Evolutionary conservation across 441 rosid genomes (phyloP).

Genomic region (Corymbia citriodora): DNA sequence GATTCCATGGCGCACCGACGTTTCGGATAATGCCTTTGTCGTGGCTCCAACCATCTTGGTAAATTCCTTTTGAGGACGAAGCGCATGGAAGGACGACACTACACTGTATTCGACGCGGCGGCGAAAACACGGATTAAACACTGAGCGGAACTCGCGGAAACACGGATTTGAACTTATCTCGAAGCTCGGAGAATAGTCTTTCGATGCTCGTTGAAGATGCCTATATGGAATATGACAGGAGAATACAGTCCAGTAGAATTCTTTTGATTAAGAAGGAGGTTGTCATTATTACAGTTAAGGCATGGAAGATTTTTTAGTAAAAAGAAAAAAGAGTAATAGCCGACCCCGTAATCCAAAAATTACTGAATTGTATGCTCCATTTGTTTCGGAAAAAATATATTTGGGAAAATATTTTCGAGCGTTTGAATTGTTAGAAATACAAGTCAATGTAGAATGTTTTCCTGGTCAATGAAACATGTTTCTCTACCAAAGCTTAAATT

Average conservation of each 20-base stretch:
- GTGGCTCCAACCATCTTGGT: neutral
- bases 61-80: neutral
- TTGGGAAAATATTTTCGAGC: rapidly evolving
- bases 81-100: neutral
- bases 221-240: neutral
- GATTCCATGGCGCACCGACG: neutral
- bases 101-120: neutral
- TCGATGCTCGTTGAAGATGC: neutral
- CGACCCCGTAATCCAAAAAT: neutral
- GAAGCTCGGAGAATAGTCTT: neutral
- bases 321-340: neutral
- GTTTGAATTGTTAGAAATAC: too few species aligned
- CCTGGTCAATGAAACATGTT: too few species aligned
- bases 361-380: neutral
- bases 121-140: neutral
- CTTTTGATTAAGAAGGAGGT: neutral
- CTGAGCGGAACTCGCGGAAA: neutral
- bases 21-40: neutral
- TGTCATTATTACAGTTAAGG: neutral
- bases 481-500: neutral
- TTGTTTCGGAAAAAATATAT: rapidly evolving
- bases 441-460: too few species aligned
- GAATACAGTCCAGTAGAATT: neutral
- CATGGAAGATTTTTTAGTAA: neutral
- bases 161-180: neutral